A percentile compares a stretch with the other conserved stretches of the same genome.
phyloP scores from a whole-genome alignment of 495 filamentous ascomycete genomes.

The Penicillium silybi region DNA sequence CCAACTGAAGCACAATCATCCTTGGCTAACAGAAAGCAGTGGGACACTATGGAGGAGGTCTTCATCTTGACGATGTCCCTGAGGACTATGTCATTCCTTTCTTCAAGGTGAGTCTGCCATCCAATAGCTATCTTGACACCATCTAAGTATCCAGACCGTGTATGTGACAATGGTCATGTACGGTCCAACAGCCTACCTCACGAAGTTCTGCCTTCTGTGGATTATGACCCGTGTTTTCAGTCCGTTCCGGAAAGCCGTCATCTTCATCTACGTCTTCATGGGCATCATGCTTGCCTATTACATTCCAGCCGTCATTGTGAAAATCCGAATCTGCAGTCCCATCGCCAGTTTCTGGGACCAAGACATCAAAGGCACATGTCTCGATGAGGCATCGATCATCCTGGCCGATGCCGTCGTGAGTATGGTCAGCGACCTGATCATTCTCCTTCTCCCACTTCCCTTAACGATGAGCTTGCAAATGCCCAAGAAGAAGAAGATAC shows the following conservation, averaged over 20 bases:
- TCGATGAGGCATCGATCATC: constrained; percentile 34
- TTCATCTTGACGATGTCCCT: constrained; percentile 19
- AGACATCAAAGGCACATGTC: constrained; percentile 20
- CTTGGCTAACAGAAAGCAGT: constrained; percentile 12
- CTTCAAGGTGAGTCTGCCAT: constrained; percentile 12
- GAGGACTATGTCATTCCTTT: constrained; percentile 15
- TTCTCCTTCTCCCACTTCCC: constrained; percentile 28
- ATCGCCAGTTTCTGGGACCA: constrained; percentile 31
- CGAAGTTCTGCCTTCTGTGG: constrained; percentile 37
- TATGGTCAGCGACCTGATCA: constrained; percentile 32
- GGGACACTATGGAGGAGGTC: constrained; percentile 26
- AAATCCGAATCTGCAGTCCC: constrained; percentile 37
- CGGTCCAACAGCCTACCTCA: constrained; percentile 37
- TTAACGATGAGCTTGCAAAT: constrained; percentile 33
- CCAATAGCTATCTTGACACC: not conserved
- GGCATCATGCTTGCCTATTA: constrained; percentile 39
- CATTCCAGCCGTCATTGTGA: constrained; percentile 34
- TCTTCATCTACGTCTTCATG: constrained; percentile 34
- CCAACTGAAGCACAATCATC: not conserved
- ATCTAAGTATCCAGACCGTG: constrained; percentile 15
- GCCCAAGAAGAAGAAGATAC: constrained; percentile 27
- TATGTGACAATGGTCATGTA: constrained; percentile 38
- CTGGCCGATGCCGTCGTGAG: constrained; percentile 37
- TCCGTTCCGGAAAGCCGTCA: constrained; percentile 29
- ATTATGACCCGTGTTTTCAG: constrained; percentile 40